Evolutionary conservation across 352 stramenopile species (phyloP), one percentile per base, ranked within the genome.

Genomic region (Plasmopara muralis): DNA sequence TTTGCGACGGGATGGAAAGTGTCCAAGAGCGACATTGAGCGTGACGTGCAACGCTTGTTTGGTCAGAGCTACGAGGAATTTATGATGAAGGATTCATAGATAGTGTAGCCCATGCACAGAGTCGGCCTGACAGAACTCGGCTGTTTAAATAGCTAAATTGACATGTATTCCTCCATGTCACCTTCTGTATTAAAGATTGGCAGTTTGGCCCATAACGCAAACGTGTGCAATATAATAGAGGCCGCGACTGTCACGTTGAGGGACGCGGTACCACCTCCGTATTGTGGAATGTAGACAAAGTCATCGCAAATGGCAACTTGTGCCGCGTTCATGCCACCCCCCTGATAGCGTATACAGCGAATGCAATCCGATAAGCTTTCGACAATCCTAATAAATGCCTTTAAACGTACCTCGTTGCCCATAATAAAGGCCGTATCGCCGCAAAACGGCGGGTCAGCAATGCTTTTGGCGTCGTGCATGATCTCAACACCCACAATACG

Each of bases 171-270:
- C n/a, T 41, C 37, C 12, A 16, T 41, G 13, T 41, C 5, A 41
- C 6, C 4, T 8, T 41, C 6, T 16, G 25, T 20, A 47, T 13
- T 28, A 43, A 43, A 43, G 48, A 68, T 50, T 3, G 74, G 64
- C 29, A 74, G 64, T 45, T 76, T 42, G 2, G 76, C 77, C 84
- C 84, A 88, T 37, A 83, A 45, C 29, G 78, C 83, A 64, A 97
- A 98, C 57, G 77, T 77, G 62, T 98, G 88, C 59, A 98, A 77
- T 39, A 98, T 84, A 62, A 98, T 93, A 31, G 77, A 96, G 12
- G 85, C 87, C 6, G 93, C 93, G 15, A 98, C 92, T 53, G 87
- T 96, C 40, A 98, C 95, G 62, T 98, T 98, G 7, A 98, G 78
- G 57, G 87, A 97, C 15, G 92, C 93, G 4, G 93, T 98, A 51